Conservation (phyloP, 768 basidiomycete species). For the Pulveroboletus sp. region DNA sequence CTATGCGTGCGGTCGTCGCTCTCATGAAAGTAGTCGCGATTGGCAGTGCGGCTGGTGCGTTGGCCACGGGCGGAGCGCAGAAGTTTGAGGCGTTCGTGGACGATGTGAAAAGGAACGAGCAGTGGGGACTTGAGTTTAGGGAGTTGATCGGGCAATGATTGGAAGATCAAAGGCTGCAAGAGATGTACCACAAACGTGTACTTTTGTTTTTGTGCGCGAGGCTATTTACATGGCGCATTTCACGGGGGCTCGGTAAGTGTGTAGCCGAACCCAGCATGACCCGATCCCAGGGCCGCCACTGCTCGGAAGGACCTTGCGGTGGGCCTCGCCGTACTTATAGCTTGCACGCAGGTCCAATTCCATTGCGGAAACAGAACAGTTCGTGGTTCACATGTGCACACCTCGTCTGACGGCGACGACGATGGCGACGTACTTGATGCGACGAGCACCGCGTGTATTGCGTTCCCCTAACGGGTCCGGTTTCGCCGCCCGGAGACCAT, state of each 20-base stretch:
- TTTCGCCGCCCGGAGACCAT: constrained; percentile 1
- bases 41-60: constrained; percentile 45
- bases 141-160: constrained; percentile 26
- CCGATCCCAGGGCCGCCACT: no score
- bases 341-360: no score
- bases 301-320: constrained; percentile 14
- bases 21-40: constrained; percentile 67
- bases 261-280: no score
- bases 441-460: constrained; percentile 4
- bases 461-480: not conserved
- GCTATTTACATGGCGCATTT: no score
- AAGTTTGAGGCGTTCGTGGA: constrained; percentile 81
- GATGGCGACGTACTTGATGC: constrained; percentile 1
- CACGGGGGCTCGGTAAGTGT: no score
- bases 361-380: not conserved
- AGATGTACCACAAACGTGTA: not conserved
- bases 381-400: not conserved
- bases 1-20: constrained; percentile 81
- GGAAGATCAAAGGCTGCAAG: not conserved
- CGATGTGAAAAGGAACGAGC: constrained; percentile 57
- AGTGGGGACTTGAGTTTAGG: constrained; percentile 64
- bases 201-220: no score
- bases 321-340: not conserved
- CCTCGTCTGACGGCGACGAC: not conserved
- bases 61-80: constrained; percentile 23